These are phyloP conservation scores for Emmonsia crescens DNA, from an alignment of 2,329 filamentous ascomycete genomes.

Conservation along the genomic window DNA sequence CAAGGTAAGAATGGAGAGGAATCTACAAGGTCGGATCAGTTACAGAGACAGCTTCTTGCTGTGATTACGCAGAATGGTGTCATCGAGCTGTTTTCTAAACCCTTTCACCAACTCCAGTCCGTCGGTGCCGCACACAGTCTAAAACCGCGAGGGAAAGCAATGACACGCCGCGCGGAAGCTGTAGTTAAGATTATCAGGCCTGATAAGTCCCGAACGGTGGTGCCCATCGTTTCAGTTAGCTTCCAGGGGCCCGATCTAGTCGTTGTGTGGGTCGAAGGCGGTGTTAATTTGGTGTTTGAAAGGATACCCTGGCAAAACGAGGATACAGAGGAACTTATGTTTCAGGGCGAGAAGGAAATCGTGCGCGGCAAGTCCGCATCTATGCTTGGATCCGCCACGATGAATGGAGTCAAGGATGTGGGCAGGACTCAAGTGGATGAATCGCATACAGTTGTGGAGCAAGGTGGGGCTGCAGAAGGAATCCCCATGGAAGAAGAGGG, in stretches of 20 bases:
- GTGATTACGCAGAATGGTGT: constrained; percentile 39
- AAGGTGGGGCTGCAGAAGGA: constrained; percentile 37
- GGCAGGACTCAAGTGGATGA: constrained; percentile 48
- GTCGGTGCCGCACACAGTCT: constrained; percentile 27
- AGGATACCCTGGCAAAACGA: constrained; percentile 38
- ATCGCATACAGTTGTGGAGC: constrained; percentile 43
- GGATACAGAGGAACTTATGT: constrained; percentile 33
- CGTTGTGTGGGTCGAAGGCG: constrained; percentile 40
- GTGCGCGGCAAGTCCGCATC: constrained; percentile 33
- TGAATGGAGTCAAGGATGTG: constrained; percentile 43
- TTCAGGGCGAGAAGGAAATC: constrained; percentile 37
- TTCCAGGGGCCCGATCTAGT: constrained; percentile 38
- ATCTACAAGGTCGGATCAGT: constrained; percentile 8
- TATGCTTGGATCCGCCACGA: constrained; percentile 36
- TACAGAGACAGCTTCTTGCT: constrained; percentile 34
- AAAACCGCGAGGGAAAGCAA: constrained; percentile 36
- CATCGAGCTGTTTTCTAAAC: constrained; percentile 41
- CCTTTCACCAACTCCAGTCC: constrained; percentile 30
- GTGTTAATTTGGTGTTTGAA: constrained; percentile 41
- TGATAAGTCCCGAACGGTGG: constrained; percentile 28
- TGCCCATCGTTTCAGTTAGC: constrained; percentile 34
- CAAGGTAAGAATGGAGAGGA: constrained; percentile 8
- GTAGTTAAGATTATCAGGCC: constrained; percentile 35
- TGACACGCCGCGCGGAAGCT: constrained; percentile 36
- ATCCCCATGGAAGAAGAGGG: constrained; percentile 22